Evolutionary conservation across 176 grass and related monocot species (phyloP).

Genomic region (Eragrostis nindensis): DNA sequence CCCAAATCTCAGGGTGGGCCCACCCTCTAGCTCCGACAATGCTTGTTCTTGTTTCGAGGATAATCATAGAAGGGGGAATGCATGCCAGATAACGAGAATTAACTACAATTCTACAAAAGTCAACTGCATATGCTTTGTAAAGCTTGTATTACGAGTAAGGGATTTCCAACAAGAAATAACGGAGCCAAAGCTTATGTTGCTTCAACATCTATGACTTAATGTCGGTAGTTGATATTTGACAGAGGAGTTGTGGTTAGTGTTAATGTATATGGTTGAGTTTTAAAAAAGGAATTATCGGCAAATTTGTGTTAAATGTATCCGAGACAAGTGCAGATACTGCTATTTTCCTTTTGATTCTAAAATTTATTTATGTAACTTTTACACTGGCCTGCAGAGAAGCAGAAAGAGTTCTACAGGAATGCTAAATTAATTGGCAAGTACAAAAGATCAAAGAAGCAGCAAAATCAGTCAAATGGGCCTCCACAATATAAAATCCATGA

Average conservation of each 20-base stretch:
- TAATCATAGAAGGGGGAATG: background rate
- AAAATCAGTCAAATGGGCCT: conserved; percentile 40
- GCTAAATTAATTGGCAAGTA: conserved; percentile 84
- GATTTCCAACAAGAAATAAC: background rate
- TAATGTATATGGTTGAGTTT: background rate
- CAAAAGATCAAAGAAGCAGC: conserved; percentile 61
- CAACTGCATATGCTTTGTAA: background rate
- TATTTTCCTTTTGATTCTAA: background rate
- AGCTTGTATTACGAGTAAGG: background rate
- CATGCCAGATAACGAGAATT: background rate
- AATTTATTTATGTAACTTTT: background rate
- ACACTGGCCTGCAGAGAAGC: conserved; percentile 67
- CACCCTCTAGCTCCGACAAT: no score
- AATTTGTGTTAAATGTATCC: background rate
- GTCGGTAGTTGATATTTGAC: background rate
- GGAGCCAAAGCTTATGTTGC: background rate
- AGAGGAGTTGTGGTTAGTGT: background rate
- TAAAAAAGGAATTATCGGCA: background rate
- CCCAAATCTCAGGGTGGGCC: no score
- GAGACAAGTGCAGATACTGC: background rate
- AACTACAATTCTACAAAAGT: background rate
- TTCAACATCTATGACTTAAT: background rate
- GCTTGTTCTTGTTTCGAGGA: background rate
- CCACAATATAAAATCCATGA: conserved; percentile 37
- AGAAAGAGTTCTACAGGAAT: conserved; percentile 84